These are phyloP conservation scores for Pseudogymnoascus sp. DNA, from an alignment of 2,329 filamentous ascomycete species.

Conservation along the genomic window DNA sequence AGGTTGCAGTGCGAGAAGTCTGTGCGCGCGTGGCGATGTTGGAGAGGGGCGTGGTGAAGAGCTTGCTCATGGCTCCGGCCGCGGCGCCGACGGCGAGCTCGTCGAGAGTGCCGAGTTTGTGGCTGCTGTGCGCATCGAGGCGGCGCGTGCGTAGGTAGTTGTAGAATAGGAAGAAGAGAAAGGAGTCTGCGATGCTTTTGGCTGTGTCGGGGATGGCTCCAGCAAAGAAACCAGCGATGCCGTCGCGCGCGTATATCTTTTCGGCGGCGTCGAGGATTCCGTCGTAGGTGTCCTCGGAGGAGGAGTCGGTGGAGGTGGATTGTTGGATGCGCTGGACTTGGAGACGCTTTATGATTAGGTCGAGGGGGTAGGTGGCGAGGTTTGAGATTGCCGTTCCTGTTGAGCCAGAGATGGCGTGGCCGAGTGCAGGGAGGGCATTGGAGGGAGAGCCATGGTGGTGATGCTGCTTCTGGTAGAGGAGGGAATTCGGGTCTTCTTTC, in stretches of 20 bases:
- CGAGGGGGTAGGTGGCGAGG: constrained; percentile 69
- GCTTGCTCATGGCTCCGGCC: constrained; percentile 65
- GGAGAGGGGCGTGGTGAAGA: constrained; percentile 70
- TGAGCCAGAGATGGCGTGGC: constrained; percentile 74
- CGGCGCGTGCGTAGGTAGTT: constrained; percentile 37
- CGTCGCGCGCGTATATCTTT: constrained; percentile 63
- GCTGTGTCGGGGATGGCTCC: constrained; percentile 55
- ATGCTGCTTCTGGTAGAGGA: constrained; percentile 34
- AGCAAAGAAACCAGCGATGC: constrained; percentile 61
- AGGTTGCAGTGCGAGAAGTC: constrained; percentile 38
- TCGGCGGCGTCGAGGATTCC: constrained; percentile 60
- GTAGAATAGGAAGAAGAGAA: constrained; percentile 82
- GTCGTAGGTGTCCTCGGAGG: constrained; percentile 44
- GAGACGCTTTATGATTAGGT: constrained; percentile 71
- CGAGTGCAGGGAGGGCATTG: constrained; percentile 57
- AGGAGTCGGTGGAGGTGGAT: constrained; percentile 27
- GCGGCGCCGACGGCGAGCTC: constrained; percentile 67
- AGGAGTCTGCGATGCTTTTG: constrained; percentile 66
- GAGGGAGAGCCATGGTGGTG: constrained; percentile 17
- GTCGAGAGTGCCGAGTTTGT: constrained; percentile 42
- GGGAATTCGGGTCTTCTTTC: constrained; percentile 32
- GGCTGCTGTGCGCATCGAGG: constrained; percentile 18
- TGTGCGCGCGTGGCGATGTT: constrained; percentile 80
- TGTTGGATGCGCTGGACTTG: constrained; percentile 62
- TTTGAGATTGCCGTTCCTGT: constrained; percentile 72